Percentiles rank a stretch among this genome's conserved stretches.
Conservation (phyloP, 2,329 filamentous ascomycete species). For the Cadophora sp. region DNA sequence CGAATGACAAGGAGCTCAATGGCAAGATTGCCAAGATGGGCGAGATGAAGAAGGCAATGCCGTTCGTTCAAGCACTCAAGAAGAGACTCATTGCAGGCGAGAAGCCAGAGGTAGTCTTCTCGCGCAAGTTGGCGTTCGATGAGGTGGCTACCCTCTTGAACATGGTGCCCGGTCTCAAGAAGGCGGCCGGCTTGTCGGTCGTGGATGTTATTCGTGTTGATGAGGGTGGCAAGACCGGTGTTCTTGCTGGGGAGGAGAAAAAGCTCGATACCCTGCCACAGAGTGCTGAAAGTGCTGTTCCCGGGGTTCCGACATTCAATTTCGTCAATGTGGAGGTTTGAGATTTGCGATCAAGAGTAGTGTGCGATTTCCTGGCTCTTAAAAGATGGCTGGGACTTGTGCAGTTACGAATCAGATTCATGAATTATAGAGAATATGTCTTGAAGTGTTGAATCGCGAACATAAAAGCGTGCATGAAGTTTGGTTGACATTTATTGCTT, state of each 20-base stretch:
- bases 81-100: conserved; percentile 78
- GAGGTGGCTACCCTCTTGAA: conserved; percentile 77
- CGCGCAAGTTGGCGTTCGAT: conserved; percentile 86
- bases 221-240: conserved; percentile 71
- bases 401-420: neutral
- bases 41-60: conserved; percentile 98
- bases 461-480: neutral
- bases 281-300: conserved; percentile 76
- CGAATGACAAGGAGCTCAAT: conserved; percentile 83
- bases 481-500: conserved; percentile 3
- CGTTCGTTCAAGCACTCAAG: conserved; percentile 90
- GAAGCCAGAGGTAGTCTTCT: conserved; percentile 71
- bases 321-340: conserved; percentile 77
- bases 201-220: conserved; percentile 76
- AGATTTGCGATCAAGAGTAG: neutral
- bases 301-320: conserved; percentile 80
- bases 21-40: conserved; percentile 80
- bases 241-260: conserved; percentile 60
- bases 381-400: neutral
- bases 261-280: conserved; percentile 62
- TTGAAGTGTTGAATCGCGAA: neutral
- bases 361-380: neutral
- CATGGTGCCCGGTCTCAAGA: conserved; percentile 82
- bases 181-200: conserved; percentile 72
- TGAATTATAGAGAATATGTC: conserved; percentile 1